Conservation (phyloP, 139 green algal genomes). For the Chlamydomonas incerta region DNA sequence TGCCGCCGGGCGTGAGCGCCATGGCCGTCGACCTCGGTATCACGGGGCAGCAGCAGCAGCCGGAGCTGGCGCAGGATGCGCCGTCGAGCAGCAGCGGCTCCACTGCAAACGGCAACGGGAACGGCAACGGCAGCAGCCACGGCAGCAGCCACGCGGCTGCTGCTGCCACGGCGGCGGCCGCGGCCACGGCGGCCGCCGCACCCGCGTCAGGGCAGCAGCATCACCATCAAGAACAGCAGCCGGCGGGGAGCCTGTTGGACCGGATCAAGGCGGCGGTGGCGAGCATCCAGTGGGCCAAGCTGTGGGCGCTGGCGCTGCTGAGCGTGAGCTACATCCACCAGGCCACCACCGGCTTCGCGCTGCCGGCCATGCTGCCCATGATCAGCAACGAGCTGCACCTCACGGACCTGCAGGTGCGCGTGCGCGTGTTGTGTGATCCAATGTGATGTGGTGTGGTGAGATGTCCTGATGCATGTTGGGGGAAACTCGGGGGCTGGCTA, state of each 20-base stretch:
- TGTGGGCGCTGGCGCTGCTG: constrained; percentile 83
- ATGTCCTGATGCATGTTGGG: no score
- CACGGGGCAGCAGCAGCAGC: no score
- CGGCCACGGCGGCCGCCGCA: background rate
- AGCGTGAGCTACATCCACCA: constrained; percentile 87
- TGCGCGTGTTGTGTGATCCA: no score
- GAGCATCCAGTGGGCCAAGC: constrained; percentile 47
- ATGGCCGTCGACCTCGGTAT: no score
- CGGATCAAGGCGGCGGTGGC: background rate
- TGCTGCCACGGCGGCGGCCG: background rate
- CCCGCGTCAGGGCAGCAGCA: background rate
- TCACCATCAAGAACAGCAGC: background rate
- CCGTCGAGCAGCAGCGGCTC: no score
- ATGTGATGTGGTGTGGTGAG: no score
- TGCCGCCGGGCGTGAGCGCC: no score
- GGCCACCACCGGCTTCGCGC: constrained; percentile 78
- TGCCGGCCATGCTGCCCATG: constrained; percentile 87
- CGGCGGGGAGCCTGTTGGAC: background rate
- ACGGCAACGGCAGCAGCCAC: no score
- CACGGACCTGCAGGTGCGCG: constrained; percentile 61
- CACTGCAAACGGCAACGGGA: no score
- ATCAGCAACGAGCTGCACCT: constrained; percentile 83
- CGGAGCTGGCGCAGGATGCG: no score
- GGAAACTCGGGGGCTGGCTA: no score
- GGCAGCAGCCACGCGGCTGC: no score